These are phyloP conservation scores for Phoenix roebelenii DNA, from an alignment of 176 grass and related monocot genomes.

Conservation along the genomic window DNA sequence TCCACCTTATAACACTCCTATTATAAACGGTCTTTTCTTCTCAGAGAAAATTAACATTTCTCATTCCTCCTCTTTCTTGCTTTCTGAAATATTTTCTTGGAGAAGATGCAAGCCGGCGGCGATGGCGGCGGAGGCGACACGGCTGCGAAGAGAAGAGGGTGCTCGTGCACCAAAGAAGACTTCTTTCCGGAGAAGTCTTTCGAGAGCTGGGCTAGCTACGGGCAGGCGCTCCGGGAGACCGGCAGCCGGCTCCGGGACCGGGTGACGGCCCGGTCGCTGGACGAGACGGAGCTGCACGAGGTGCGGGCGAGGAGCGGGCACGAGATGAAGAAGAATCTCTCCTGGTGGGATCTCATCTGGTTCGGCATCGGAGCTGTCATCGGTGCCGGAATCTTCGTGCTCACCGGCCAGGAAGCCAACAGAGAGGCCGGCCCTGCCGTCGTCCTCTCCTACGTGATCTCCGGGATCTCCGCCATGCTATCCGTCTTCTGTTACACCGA, in stretches of 20 bases:
- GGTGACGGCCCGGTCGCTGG: slow-evolving; percentile 36
- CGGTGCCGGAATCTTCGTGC: slow-evolving; percentile 78
- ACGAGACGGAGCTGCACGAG: slow-evolving; percentile 47
- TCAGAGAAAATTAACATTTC: too few relatives aligned
- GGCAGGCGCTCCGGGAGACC: slow-evolving; percentile 42
- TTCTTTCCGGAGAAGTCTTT: slow-evolving; percentile 76
- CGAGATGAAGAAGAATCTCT: slow-evolving; percentile 55
- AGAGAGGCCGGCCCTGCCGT: slow-evolving; percentile 60
- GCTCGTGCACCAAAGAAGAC: slow-evolving; percentile 36
- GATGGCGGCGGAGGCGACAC: neutral
- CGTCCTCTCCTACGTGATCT: slow-evolving; percentile 73
- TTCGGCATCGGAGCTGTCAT: slow-evolving; percentile 78
- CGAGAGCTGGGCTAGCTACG: slow-evolving; percentile 54
- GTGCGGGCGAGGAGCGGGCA: slow-evolving; percentile 45
- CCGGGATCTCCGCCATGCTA: slow-evolving; percentile 89
- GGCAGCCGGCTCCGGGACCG: slow-evolving; percentile 40
- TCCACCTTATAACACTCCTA: too few relatives aligned
- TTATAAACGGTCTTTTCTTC: too few relatives aligned
- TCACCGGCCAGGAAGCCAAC: slow-evolving; percentile 55
- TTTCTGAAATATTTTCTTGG: neutral
- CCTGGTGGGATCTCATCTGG: slow-evolving; percentile 79
- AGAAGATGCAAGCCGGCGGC: neutral
- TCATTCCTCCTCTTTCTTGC: too few relatives aligned
- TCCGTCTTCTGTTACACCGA: slow-evolving; percentile 96
- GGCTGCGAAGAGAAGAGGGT: slow-evolving; percentile 14